Conservation (phyloP, 2,329 filamentous ascomycete genomes). For the Drechslerella coelobrocha region DNA sequence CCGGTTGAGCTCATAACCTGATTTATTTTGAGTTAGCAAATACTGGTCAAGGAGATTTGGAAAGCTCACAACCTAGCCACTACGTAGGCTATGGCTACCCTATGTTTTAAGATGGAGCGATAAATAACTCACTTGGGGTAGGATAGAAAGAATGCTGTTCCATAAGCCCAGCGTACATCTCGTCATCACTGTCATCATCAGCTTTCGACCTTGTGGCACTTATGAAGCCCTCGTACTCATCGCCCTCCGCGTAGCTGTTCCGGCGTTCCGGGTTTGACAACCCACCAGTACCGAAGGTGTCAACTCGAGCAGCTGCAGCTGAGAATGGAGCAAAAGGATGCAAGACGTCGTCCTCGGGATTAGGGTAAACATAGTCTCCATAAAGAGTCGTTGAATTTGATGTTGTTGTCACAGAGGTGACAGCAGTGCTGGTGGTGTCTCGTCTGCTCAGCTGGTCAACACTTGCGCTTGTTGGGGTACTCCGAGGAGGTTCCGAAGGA, state of each 20-base stretch:
- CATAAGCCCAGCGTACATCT: conserved; percentile 61
- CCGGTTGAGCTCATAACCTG: conserved; percentile 45
- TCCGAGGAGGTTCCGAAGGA: conserved; percentile 4
- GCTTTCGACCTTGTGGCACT: conserved; percentile 75
- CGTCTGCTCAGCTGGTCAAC: conserved; percentile 21
- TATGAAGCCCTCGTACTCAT: conserved; percentile 59
- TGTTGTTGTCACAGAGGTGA: conserved; percentile 21
- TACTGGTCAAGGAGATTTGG: no score
- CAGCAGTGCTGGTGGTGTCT: conserved; percentile 38
- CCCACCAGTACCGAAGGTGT: conserved; percentile 89
- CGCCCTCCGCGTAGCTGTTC: conserved; percentile 45
- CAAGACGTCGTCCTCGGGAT: conserved; percentile 63
- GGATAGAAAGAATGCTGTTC: conserved; percentile 90
- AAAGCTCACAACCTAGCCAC: not conserved
- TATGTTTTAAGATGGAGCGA: not conserved
- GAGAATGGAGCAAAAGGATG: conserved; percentile 67
- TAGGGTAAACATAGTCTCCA: conserved; percentile 50
- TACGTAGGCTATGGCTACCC: no score
- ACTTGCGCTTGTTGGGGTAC: conserved; percentile 5
- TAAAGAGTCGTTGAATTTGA: conserved; percentile 12
- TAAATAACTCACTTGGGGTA: conserved; percentile 59
- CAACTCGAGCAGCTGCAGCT: conserved; percentile 71
- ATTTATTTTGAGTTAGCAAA: not conserved
- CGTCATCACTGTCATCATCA: conserved; percentile 69
- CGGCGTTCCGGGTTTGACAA: conserved; percentile 69